Base-by-base conservation (phyloP, 768 basidiomycete genomes). In the Psilocybe azurescens region DNA sequence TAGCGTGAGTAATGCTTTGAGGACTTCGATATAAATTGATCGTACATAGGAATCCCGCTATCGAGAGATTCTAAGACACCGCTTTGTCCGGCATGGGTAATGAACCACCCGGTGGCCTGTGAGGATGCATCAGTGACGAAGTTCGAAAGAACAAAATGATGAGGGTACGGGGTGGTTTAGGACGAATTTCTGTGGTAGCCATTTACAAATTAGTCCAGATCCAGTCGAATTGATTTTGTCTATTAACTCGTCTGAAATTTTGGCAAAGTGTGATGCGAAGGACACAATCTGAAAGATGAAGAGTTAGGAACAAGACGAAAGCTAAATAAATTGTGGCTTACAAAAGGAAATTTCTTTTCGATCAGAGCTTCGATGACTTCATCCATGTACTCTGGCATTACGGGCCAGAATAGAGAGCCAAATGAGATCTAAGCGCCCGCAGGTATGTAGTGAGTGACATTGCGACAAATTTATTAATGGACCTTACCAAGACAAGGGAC, bases 291-390 rank as follows among this genome's bases (percentile, higher is more conserved):
- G 28, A 11, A 7, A 50, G 14, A 11, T n/a, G 11, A 14, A 13
- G 5, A 14, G 41, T n/a, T 13, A 44, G n/a, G 41, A 10, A 16
- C 47, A 10, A 58, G 16, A 24, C 10, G 18, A 20, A 4, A 16
- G 11, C 14, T 5, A 44, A 16, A 44, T 44, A 5, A 13, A 24
- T 24, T 48, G 33, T 36, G 11, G 33, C 57, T 13, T 41, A 65
- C 64, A 18, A 65, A 65, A 18, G 64, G 53, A 36, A 62, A 33
- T 16, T 47, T 57, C 47, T 65, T 65, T 36, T 65, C 64, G 6
- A 62, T 58, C 13, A 61, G 39, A 7, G 60, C 64, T 6, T 50
- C 53, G 3, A 65, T 54, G 5, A 59, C 38, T 38, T 61, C 64
- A 3, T 65, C 60, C 3, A 61, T 33, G 41, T 61, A 65, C 13